phyloP scores from a whole-genome alignment of 345 rosid species.

The Erucastrum elatum region DNA sequence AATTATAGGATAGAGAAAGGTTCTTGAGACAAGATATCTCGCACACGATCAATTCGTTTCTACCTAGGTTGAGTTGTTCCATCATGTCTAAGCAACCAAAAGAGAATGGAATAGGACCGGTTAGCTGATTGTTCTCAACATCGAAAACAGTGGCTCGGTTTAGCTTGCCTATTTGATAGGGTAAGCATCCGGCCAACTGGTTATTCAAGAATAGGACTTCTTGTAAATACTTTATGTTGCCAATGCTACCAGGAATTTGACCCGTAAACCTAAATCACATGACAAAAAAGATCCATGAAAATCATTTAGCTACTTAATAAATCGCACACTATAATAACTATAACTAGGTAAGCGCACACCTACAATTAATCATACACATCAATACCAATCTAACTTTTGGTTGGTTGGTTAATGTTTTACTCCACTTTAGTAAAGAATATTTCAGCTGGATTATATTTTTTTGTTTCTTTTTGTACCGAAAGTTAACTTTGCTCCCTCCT shows the following conservation, averaged over 20 bases:
- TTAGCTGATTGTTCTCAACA: constrained; percentile 52
- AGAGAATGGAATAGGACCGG: constrained; percentile 66
- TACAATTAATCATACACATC: no score
- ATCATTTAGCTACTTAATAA: no score
- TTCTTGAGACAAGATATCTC: constrained; percentile 51
- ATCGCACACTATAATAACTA: no score
- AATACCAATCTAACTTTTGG: no score
- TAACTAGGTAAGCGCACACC: no score
- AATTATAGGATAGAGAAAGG: constrained; percentile 61
- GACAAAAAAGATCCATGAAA: no score
- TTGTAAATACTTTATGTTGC: constrained; percentile 44
- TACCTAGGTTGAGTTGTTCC: constrained; percentile 67
- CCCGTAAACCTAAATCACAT: constrained; percentile 3
- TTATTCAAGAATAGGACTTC: constrained; percentile 75
- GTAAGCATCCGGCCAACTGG: constrained; percentile 72
- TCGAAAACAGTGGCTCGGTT: constrained; percentile 59
- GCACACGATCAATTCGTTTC: constrained; percentile 58
- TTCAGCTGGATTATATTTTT: no score
- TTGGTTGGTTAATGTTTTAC: no score
- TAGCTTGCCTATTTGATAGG: constrained; percentile 67
- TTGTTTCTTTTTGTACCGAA: no score
- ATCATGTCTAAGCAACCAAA: constrained; percentile 60
- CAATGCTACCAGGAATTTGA: constrained; percentile 33
- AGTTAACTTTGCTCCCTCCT: no score
- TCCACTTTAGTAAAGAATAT: no score